phyloP scores from a whole-genome alignment of 1,284 basidiomycete genomes.

The Cystobasidium slooffiae region DNA sequence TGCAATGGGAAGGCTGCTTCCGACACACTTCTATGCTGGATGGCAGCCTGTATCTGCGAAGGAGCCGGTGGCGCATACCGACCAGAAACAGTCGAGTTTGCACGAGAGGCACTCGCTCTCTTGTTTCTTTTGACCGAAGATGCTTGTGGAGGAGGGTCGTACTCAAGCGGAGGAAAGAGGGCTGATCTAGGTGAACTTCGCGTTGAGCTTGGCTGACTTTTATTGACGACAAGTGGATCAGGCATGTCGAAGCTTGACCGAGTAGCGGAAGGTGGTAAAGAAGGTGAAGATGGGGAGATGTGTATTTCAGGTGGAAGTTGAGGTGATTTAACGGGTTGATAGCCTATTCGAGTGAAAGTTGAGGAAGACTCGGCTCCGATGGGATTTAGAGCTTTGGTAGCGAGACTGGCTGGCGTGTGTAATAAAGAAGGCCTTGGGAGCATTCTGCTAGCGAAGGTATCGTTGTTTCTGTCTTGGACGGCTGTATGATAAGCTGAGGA shows the following conservation, averaged over 20 bases:
- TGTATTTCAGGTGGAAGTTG: conserved; percentile 5
- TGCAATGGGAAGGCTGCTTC: conserved; percentile 26
- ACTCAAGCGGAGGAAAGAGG: background rate
- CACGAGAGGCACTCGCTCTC: background rate
- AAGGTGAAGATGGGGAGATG: background rate
- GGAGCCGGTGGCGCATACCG: conserved; percentile 3
- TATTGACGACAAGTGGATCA: conserved; percentile 1
- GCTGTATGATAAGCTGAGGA: background rate
- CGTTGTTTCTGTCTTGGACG: background rate
- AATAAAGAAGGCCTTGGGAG: background rate
- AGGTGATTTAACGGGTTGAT: conserved; percentile 22
- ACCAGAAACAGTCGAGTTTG: background rate
- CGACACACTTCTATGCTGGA: conserved; percentile 32
- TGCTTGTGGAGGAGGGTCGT: background rate
- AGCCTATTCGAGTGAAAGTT: conserved; percentile 16
- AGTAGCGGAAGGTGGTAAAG: background rate
- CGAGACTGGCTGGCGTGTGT: too few species aligned
- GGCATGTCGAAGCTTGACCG: background rate
- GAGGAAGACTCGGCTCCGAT: background rate
- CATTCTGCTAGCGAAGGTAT: background rate
- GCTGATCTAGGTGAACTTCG: background rate
- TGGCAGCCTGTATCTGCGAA: conserved; percentile 25
- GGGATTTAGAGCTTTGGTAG: background rate
- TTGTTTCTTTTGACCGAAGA: background rate
- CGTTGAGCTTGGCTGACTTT: background rate